Conservation (phyloP, 139 green algal species). For the Chlorella vulgaris region DNA sequence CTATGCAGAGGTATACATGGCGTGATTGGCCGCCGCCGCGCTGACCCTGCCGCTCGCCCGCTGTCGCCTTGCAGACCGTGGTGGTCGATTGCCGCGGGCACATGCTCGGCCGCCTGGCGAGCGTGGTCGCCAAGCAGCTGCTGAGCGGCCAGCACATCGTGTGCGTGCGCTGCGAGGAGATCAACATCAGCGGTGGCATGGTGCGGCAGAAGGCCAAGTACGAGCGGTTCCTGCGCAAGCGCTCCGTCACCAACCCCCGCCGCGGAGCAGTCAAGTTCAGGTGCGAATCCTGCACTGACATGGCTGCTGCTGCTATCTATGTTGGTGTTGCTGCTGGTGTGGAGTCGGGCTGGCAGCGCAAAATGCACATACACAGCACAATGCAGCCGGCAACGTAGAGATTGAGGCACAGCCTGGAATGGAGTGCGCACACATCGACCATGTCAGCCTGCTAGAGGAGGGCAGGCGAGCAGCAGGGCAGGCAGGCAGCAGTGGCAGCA, state of each 20-base stretch:
- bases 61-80: constrained; percentile 67
- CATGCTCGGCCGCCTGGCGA: constrained; percentile 97
- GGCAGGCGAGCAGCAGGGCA: too few relatives aligned
- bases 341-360: too few relatives aligned
- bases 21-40: too few relatives aligned
- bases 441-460: too few relatives aligned
- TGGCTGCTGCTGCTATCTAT: constrained; percentile 92
- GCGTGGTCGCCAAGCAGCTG: constrained; percentile 97
- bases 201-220: constrained; percentile 98
- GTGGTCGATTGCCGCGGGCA: constrained; percentile 95
- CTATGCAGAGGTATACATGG: too few relatives aligned
- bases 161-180: constrained; percentile 90
- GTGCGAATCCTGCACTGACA: constrained; percentile 52
- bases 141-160: constrained; percentile 95
- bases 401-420: too few relatives aligned
- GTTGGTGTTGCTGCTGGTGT: constrained; percentile 51
- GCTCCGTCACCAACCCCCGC: constrained; percentile 93
- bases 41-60: background rate
- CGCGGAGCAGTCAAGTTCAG: constrained; percentile 96
- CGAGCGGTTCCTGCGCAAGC: constrained; percentile 92
- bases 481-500: too few relatives aligned
- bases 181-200: constrained; percentile 95
- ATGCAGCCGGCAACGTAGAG: too few relatives aligned
- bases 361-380: too few relatives aligned
- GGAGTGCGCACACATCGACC: too few relatives aligned